Evolutionary conservation across 345 rosid species (phyloP).

Genomic region (Hibiscus mutabilis): DNA sequence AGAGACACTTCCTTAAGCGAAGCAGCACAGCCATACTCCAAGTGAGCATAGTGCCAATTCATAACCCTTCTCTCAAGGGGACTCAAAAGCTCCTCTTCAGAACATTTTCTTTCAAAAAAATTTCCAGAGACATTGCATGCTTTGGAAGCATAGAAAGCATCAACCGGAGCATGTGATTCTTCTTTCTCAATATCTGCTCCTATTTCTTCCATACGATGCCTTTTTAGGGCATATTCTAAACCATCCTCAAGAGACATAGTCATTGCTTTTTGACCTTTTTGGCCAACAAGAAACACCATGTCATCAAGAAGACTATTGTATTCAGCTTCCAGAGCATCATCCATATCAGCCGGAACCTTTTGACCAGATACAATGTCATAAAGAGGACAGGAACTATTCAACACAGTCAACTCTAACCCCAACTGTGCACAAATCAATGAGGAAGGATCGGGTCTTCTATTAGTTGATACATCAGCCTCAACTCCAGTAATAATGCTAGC

Average conservation of each 20-base stretch:
- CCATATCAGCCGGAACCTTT: conserved; percentile 88
- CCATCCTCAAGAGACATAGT: conserved; percentile 97
- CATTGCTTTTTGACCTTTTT: conserved; percentile 84
- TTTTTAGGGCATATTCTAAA: conserved; percentile 77
- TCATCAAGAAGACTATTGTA: conserved; percentile 94
- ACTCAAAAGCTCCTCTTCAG: conserved; percentile 57
- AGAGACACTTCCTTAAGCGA: conserved; percentile 91
- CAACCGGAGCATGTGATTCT: conserved; percentile 30
- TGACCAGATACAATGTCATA: conserved; percentile 82
- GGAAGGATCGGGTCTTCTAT: conserved; percentile 98
- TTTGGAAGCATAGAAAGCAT: conserved; percentile 33
- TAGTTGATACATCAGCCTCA: conserved; percentile 98
- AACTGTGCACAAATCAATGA: conserved; percentile 86
- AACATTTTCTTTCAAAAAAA: conserved; percentile 27
- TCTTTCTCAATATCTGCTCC: conserved; percentile 41
- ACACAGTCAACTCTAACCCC: conserved; percentile 87
- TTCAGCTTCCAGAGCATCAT: conserved; percentile 91
- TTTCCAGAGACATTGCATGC: conserved; percentile 23
- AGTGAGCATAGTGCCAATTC: conserved; percentile 99
- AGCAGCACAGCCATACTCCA: conserved; percentile 99
- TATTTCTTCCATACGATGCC: conserved; percentile 55
- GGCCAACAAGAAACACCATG: conserved; percentile 77
- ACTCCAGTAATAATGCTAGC: conserved; percentile 99
- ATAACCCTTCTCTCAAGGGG: conserved; percentile 98
- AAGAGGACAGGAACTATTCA: conserved; percentile 97